These are phyloP conservation scores for Solanum hybrid DNA, from an alignment of 305 asterid species.

Conservation along the genomic window DNA sequence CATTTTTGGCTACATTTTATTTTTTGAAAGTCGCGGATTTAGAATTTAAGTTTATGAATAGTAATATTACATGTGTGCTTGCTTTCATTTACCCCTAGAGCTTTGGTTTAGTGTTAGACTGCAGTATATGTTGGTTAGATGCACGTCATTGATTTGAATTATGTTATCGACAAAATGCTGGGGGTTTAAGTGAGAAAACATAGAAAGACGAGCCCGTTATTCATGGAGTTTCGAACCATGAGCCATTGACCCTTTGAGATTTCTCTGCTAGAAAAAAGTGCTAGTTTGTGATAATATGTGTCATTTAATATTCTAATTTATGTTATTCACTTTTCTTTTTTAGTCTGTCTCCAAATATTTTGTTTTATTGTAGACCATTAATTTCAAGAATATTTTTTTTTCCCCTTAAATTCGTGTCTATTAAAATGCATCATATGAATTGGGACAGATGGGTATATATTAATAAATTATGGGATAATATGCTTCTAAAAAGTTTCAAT, in stretches of 20 bases:
- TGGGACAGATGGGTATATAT: not conserved
- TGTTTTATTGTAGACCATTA: not conserved
- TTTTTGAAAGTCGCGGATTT: not conserved
- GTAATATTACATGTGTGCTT: not conserved
- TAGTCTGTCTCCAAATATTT: not conserved
- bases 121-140: not conserved
- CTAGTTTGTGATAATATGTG: not conserved
- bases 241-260: not conserved
- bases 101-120: not conserved
- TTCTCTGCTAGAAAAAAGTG: not conserved
- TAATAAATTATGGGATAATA: not conserved
- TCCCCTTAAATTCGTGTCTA: not conserved
- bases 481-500: not conserved
- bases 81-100: not conserved
- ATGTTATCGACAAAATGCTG: rapidly evolving
- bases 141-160: not conserved
- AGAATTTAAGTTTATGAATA: not conserved
- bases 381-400: not conserved
- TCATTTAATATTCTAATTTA: not conserved
- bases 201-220: not conserved
- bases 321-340: not conserved
- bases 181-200: not conserved
- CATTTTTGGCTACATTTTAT: not conserved
- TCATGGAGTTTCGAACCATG: not conserved
- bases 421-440: not conserved